Base-by-base conservation (phyloP, 2,329 filamentous ascomycete species). In the Fusarium incarnatum region DNA sequence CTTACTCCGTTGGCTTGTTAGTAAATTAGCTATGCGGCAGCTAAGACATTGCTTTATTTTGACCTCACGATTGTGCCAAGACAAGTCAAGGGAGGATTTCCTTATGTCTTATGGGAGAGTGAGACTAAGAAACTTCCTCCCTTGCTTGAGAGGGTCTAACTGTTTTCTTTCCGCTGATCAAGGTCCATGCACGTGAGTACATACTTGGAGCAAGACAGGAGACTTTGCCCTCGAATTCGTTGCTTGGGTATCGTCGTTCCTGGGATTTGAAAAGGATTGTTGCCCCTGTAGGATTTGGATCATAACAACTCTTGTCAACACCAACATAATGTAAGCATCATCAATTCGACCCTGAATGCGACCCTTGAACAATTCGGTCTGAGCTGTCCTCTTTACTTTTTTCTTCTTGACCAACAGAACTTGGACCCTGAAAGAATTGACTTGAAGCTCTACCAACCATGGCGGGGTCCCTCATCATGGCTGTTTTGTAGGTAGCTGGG, bases 271-370 rank as follows among this genome's bases (percentile, higher is more conserved):
- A 65, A 69, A 57, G 22, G 46, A 40, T 30, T 47, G 67, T 52
- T 70, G 55, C 22, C 50, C 68, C 46, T 46, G 32, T 18, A 53
- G 23, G 20, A 10, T 27, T 37, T 55, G 44, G 28, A 68, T 42
- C 59, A 70, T 50, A 70, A 71, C 59, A 70, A 57, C 8, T 45
- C 12, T 8, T 47, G 42, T 48, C 52, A 64, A 55, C 55, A 64
- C 34, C 23, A 53, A 28, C 44, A 55, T 7, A 30, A 41, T 63
- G 60, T 42, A 64, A 64, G 52, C 60, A 47, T 64, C 45, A 46
- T 64, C 52, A 10, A 41, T 27, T 12, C 22, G 30, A 12, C 12
- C 34, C 27, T 30, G 8, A 37, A n/a, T 5, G 12, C 18, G 44
- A 11, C 25, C 16, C 3, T 41, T 28, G 13, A 6, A 10, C 4